Percentiles rank a stretch among this genome's conserved stretches.
Conservation (phyloP, 202 grass and related monocot species). For the Cymbopogon flexuosus region DNA sequence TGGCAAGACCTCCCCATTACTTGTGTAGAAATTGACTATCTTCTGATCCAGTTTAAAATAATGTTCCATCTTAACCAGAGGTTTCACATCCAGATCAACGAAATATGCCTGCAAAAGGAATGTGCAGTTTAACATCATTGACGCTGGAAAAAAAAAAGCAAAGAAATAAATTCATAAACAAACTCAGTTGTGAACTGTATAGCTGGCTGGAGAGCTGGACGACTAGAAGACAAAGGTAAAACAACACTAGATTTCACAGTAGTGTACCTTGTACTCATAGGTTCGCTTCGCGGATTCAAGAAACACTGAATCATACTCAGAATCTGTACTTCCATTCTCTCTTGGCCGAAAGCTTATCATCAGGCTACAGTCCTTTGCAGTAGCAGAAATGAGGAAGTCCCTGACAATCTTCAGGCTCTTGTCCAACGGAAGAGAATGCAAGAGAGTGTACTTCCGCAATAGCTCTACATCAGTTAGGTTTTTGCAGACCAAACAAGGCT, state of each 20-base stretch:
- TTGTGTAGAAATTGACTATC: conserved; percentile 71
- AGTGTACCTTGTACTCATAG: conserved; percentile 86
- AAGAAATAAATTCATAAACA: neutral
- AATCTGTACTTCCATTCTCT: conserved; percentile 31
- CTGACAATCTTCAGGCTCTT: conserved; percentile 64
- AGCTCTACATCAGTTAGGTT: conserved; percentile 52
- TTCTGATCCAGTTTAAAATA: conserved; percentile 74
- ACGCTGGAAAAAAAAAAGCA: neutral
- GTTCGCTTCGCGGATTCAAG: conserved; percentile 57
- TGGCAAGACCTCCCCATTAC: conserved; percentile 18
- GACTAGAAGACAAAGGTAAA: neutral
- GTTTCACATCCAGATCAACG: conserved; percentile 87
- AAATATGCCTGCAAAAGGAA: conserved; percentile 53
- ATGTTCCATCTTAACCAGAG: conserved; percentile 71
- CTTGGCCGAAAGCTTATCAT: conserved; percentile 76
- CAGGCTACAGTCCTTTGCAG: conserved; percentile 88
- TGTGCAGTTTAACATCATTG: neutral
- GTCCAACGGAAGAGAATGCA: conserved; percentile 70
- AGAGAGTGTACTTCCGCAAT: conserved; percentile 43
- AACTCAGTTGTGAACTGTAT: neutral
- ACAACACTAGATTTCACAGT: neutral
- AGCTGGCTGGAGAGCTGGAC: neutral
- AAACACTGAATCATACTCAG: conserved; percentile 53
- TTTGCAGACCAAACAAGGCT: conserved; percentile 69
- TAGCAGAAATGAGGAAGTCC: conserved; percentile 75